phyloP scores from a whole-genome alignment of 345 rosid species.

The Alliaria petiolata region DNA sequence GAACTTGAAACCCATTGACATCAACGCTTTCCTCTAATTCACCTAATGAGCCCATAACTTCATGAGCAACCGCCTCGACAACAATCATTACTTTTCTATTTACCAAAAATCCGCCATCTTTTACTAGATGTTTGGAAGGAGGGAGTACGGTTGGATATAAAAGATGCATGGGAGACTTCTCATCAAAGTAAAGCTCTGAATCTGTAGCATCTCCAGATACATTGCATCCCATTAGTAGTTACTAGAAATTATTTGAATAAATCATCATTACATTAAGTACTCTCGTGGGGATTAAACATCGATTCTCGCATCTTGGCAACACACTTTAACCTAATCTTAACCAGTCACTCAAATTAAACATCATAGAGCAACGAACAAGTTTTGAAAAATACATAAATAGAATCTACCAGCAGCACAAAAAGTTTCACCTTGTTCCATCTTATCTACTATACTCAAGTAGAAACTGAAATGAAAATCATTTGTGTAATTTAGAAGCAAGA shows the following conservation, averaged over 20 bases:
- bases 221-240: no score
- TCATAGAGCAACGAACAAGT: background rate
- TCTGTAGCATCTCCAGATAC: background rate
- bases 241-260: background rate
- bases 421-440: no score
- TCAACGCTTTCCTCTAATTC: background rate
- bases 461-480: no score
- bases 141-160: background rate
- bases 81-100: conserved; percentile 51
- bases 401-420: no score
- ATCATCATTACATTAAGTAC: background rate
- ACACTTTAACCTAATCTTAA: background rate
- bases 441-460: no score
- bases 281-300: background rate
- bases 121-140: background rate
- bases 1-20: background rate
- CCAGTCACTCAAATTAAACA: background rate
- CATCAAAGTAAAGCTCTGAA: background rate
- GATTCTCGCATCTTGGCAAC: background rate
- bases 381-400: no score
- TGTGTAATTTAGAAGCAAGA: no score
- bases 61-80: conserved; percentile 47
- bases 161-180: background rate
- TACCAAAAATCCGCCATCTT: conserved; percentile 27
- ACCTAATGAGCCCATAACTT: background rate